Evolutionary conservation across 208 protist species (phyloP).

Genomic region (Wallacemonas rigidus): DNA sequence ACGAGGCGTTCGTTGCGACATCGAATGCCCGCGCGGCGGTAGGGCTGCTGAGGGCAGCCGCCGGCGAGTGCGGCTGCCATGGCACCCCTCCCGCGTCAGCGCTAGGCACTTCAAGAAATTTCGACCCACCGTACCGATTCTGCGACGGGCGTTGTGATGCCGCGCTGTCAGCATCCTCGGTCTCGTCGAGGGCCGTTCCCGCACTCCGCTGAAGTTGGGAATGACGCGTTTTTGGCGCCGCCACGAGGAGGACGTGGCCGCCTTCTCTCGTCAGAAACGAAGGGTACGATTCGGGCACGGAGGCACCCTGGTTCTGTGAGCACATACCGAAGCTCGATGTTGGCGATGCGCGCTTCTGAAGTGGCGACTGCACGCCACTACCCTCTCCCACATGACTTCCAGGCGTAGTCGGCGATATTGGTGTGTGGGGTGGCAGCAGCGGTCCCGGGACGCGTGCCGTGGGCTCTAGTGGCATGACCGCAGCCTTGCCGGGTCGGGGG

Average conservation of each 20-base stretch:
- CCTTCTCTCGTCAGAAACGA: slow-evolving; percentile 15
- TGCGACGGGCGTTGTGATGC: too few relatives aligned
- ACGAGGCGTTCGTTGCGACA: background rate
- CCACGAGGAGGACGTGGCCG: slow-evolving; percentile 15
- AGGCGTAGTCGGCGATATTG: too few relatives aligned
- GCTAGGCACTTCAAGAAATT: too few relatives aligned
- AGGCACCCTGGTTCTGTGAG: background rate
- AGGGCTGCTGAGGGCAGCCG: background rate
- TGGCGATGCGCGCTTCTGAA: background rate
- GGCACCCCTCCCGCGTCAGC: background rate
- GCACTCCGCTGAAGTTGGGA: too few relatives aligned
- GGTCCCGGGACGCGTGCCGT: background rate
- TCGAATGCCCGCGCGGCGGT: background rate
- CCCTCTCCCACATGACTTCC: too few relatives aligned
- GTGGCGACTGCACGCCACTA: background rate
- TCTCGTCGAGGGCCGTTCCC: too few relatives aligned
- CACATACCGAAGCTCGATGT: slow-evolving; percentile 6
- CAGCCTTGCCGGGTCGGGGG: background rate
- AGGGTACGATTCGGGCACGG: background rate
- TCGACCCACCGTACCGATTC: too few relatives aligned
- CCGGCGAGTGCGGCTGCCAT: background rate
- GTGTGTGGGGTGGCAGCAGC: slow-evolving; percentile 7
- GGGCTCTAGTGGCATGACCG: slow-evolving; percentile 21
- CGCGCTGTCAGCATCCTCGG: too few relatives aligned
- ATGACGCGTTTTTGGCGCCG: background rate